A percentile compares a stretch with the other conserved stretches of the same genome.
These are phyloP conservation scores for Chloropicon primus DNA, from an alignment of 139 green algal genomes.

Conservation along the genomic window DNA sequence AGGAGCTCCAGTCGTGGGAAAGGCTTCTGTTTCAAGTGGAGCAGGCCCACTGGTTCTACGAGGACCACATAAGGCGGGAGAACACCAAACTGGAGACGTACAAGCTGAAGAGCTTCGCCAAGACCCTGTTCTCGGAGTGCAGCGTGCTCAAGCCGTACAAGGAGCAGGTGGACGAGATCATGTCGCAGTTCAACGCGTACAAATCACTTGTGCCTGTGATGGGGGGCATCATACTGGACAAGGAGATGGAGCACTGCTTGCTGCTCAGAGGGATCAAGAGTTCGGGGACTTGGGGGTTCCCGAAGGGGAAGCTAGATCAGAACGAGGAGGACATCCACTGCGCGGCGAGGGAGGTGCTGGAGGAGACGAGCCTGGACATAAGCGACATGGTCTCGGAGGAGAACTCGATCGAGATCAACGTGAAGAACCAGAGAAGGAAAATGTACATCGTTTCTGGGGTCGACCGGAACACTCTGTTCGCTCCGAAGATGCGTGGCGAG, in stretches of 20 bases:
- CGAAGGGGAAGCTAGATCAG: conserved; percentile 75
- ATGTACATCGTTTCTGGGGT: conserved; percentile 61
- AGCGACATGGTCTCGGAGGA: conserved; percentile 20
- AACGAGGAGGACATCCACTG: conserved; percentile 65
- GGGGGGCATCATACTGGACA: conserved; percentile 78
- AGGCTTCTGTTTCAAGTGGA: conserved; percentile 84
- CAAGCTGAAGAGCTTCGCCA: background rate
- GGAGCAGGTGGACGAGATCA: conserved; percentile 46
- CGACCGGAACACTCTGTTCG: conserved; percentile 44
- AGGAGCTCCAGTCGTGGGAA: conserved; percentile 64
- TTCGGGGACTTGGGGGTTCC: conserved; percentile 76
- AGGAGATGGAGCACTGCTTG: conserved; percentile 56
- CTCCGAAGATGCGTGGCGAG: conserved; percentile 44
- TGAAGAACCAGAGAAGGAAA: conserved; percentile 43
- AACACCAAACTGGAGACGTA: background rate
- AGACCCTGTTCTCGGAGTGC: conserved; percentile 52
- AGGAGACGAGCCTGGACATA: conserved; percentile 68
- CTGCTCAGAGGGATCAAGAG: conserved; percentile 71
- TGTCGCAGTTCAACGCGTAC: conserved; percentile 68
- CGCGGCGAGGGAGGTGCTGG: conserved; percentile 41
- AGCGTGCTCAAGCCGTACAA: conserved; percentile 46
- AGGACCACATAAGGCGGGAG: conserved; percentile 28
- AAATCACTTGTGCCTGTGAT: conserved; percentile 59
- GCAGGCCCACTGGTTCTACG: conserved; percentile 93
- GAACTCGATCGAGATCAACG: conserved; percentile 44